Base-by-base conservation (phyloP, 306 rosid genomes). In the Canavalia gladiata region DNA sequence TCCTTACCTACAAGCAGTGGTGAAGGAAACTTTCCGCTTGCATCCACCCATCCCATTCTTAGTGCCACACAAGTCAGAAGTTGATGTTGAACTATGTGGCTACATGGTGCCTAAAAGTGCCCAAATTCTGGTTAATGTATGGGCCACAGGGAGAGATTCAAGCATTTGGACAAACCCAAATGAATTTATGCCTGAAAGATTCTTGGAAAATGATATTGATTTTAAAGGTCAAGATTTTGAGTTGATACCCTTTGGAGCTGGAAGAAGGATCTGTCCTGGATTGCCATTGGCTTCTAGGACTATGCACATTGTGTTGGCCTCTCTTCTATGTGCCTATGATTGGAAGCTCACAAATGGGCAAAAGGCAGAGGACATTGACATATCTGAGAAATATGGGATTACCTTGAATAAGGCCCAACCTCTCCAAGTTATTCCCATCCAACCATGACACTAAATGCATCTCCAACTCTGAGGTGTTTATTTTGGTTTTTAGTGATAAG, bases 21-120 rank as follows among this genome's bases (percentile, higher is more conserved):
- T 82, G 35, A 82, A 76, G 28, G 86, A 82, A 52, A 83, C 75
- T 18, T 30, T 86, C 0, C 74, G 86, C 4, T 70, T 83, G 33
- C 85, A 87, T 9, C 85, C 87, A 45, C 83, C 83, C 0, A 18
- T 3, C 3, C 85, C 85, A 83, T 39, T 79, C n/a, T 37, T 87
- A 0, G 3, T 87, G 9, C 90, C 72, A 8, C 87, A 41, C 51
- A 58, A 63, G 12, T 37, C 82, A 5, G 42, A 52, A 7, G 65
- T 39, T 1, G 72, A 60, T n/a, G 56, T 35, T 3, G 79, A 66
- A 29, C 11, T 84, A 9, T 1, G 13, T 74, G 83, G 76, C 7
- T 83, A 29, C 64, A 35, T 6, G 0, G 45, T 72, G 13, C 82
- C 81, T 1, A 81, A 83, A 76, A 49, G 56, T 28, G 34, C 78